These are phyloP conservation scores for Dalbergia oliveri DNA, from an alignment of 306 rosid species.

Conservation along the genomic window DNA sequence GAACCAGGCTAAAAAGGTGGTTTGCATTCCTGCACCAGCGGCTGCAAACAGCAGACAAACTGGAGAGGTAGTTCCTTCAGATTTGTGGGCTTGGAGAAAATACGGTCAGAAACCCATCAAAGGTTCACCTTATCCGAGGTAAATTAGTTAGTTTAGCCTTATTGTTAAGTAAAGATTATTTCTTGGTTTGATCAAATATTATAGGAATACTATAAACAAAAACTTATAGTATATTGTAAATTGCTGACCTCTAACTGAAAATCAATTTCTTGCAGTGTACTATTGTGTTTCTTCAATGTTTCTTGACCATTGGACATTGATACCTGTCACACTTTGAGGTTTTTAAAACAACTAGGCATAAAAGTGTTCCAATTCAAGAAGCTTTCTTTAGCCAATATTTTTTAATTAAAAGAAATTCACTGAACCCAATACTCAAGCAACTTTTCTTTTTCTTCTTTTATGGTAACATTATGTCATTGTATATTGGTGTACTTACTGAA, in stretches of 20 bases:
- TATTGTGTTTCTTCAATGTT: conserved; percentile 31
- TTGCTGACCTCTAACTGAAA: conserved; percentile 22
- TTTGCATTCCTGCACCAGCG: conserved; percentile 95
- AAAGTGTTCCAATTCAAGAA: conserved; percentile 3
- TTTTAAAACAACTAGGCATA: not conserved
- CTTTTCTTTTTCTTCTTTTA: not conserved
- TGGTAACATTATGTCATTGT: no score
- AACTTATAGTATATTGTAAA: not conserved
- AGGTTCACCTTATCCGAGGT: conserved; percentile 99
- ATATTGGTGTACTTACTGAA: no score
- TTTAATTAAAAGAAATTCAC: conserved; percentile 3
- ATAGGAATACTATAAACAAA: not conserved
- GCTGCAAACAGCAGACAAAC: conserved; percentile 85
- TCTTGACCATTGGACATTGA: conserved; percentile 44
- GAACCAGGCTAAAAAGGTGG: conserved; percentile 88
- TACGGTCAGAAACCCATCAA: conserved; percentile 98
- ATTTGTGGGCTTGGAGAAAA: conserved; percentile 99
- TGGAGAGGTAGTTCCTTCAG: conserved; percentile 97
- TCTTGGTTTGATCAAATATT: conserved; percentile 24
- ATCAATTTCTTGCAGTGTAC: conserved; percentile 47
- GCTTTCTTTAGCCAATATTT: not conserved
- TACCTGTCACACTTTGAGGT: conserved; percentile 16
- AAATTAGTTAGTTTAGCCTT: conserved; percentile 38
- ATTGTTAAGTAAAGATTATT: not conserved
- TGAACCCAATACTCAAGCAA: no score